A percentile compares a stretch with the other conserved stretches of the same genome.
phyloP scores from a whole-genome alignment of 805 yeast species.

The Lachancea sp. region DNA sequence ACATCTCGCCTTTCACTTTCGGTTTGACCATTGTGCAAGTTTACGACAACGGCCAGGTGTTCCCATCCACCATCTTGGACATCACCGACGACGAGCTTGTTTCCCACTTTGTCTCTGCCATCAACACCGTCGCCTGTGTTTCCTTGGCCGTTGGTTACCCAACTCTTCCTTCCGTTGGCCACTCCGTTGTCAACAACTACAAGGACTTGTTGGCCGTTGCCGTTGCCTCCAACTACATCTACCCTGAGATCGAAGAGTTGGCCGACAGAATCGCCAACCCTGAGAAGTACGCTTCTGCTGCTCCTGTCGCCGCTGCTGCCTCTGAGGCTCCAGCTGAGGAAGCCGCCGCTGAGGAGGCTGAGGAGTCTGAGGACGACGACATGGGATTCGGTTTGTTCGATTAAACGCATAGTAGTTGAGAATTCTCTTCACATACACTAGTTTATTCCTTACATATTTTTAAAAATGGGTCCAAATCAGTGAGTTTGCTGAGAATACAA shows the following conservation, averaged over 20 bases:
- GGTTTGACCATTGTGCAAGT: conserved; percentile 97
- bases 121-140: conserved; percentile 88
- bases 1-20: conserved; percentile 99
- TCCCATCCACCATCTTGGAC: conserved; percentile 95
- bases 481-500: too few relatives aligned
- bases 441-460: too few relatives aligned
- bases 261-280: conserved; percentile 99
- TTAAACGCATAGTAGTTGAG: conserved; percentile 41
- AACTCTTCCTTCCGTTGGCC: conserved; percentile 98
- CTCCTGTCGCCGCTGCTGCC: conserved; percentile 91
- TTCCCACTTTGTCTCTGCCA: conserved; percentile 85
- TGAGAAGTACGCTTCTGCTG: conserved; percentile 99
- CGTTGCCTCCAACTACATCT: conserved; percentile 97
- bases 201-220: conserved; percentile 97
- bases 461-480: too few relatives aligned
- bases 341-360: conserved; percentile 69
- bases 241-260: conserved; percentile 97
- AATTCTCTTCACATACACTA: too few relatives aligned
- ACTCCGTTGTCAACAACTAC: conserved; percentile 98
- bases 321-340: conserved; percentile 58
- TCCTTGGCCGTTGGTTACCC: conserved; percentile 99
- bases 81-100: conserved; percentile 97
- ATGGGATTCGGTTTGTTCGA: conserved; percentile 99
- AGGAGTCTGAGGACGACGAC: conserved; percentile 60
- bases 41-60: conserved; percentile 97